Evolutionary conservation across 768 basidiomycete genomes (phyloP).

Genomic region (Amanita rimosa): DNA sequence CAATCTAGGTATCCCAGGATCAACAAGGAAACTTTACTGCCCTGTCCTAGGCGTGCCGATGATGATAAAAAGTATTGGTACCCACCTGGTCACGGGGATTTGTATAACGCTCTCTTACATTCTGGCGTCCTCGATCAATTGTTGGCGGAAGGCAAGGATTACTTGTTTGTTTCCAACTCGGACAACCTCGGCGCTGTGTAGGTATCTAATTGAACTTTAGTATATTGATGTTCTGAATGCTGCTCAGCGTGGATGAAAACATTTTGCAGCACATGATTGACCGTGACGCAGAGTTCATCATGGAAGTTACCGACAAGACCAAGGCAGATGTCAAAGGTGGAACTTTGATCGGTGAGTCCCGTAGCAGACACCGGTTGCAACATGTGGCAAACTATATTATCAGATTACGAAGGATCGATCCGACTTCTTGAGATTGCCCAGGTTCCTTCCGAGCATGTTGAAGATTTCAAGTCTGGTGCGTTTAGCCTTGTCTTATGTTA

Average conservation of each 20-base stretch:
- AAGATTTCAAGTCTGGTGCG: slow-evolving; percentile 82
- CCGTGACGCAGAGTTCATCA: slow-evolving; percentile 73
- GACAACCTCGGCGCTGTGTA: slow-evolving; percentile 92
- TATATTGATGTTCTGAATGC: background rate
- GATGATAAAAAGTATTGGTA: slow-evolving; percentile 93
- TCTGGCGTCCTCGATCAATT: slow-evolving; percentile 88
- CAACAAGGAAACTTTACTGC: slow-evolving; percentile 79
- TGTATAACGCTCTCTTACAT: slow-evolving; percentile 87
- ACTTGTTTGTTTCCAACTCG: slow-evolving; percentile 95
- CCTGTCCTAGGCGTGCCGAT: slow-evolving; percentile 64
- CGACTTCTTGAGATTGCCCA: slow-evolving; percentile 91
- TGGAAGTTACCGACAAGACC: slow-evolving; percentile 97
- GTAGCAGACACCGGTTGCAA: background rate
- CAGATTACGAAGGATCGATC: slow-evolving; percentile 77
- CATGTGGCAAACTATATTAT: slow-evolving; percentile 1
- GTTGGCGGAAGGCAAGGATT: slow-evolving; percentile 87
- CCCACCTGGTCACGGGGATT: slow-evolving; percentile 93
- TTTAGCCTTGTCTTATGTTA: background rate
- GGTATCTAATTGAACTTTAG: slow-evolving; percentile 14
- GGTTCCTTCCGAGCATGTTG: slow-evolving; percentile 85
- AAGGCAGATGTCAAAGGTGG: slow-evolving; percentile 82
- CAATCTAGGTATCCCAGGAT: slow-evolving; percentile 94
- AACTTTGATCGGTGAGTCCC: slow-evolving; percentile 55
- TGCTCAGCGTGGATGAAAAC: slow-evolving; percentile 58
- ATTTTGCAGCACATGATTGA: slow-evolving; percentile 85